Conservation (phyloP, 225 moss, liverwort and hornwort species). For the Climacium dendroides region DNA sequence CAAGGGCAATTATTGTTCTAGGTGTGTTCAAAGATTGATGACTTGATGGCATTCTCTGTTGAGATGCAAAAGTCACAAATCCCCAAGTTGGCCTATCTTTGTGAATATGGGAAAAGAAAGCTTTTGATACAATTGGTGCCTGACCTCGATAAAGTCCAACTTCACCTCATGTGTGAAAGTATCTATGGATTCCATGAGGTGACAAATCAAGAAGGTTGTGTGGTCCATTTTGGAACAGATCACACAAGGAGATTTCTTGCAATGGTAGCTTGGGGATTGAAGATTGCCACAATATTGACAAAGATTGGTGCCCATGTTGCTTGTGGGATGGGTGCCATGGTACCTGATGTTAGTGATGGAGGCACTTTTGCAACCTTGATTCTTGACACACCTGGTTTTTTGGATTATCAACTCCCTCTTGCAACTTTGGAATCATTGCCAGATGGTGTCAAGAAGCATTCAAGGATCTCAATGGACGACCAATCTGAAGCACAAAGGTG, state of each 20-base stretch:
- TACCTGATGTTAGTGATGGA: not conserved
- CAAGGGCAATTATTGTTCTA: not conserved
- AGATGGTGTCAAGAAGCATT: accelerated
- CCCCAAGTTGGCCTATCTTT: not conserved
- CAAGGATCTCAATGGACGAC: not conserved
- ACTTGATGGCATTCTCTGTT: not conserved
- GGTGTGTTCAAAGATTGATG: not conserved
- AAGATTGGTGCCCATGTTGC: not conserved
- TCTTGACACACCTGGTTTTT: not conserved
- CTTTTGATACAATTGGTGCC: not conserved
- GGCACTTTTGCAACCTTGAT: not conserved
- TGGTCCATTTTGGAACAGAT: not conserved
- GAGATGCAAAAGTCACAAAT: not conserved
- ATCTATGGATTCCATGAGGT: not conserved
- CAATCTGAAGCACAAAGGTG: not conserved
- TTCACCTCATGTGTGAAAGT: not conserved
- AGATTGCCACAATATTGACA: not conserved
- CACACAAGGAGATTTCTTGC: not conserved
- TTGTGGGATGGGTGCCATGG: not conserved
- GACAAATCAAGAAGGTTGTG: not conserved
- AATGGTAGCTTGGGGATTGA: not conserved
- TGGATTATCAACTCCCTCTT: not conserved
- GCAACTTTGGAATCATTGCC: not conserved
- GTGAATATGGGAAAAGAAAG: not conserved
- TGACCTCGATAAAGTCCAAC: not conserved